phyloP scores from a whole-genome alignment of 202 grass and related monocot species.

The Zoysia matrella region DNA sequence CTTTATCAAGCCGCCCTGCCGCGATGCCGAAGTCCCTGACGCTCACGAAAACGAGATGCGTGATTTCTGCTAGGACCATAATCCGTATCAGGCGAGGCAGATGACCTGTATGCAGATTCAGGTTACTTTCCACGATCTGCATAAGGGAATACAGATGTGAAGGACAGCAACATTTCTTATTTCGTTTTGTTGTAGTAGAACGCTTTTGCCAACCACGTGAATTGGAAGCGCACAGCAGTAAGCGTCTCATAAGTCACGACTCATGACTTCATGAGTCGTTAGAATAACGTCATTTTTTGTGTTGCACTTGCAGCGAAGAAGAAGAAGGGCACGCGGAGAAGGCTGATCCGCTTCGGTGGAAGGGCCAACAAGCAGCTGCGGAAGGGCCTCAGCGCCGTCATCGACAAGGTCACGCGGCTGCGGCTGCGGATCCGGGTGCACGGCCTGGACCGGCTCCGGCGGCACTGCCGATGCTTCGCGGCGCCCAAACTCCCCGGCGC shows the following conservation, averaged over 20 bases:
- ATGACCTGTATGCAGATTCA: neutral
- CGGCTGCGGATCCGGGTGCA: too few species aligned
- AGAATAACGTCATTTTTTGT: neutral
- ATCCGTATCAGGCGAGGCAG: neutral
- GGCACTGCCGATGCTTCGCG: constrained; percentile 58
- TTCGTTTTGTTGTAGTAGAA: neutral
- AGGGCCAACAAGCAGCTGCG: neutral
- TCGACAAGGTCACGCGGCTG: constrained; percentile 43
- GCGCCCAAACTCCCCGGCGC: constrained; percentile 44
- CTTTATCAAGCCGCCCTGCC: neutral
- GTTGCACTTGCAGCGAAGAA: constrained; percentile 2
- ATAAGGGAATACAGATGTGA: neutral
- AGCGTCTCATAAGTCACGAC: neutral
- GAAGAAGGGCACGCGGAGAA: constrained; percentile 53
- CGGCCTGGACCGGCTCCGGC: constrained; percentile 43
- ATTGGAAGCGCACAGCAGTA: neutral
- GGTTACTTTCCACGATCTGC: constrained; percentile 4
- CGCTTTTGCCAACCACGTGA: neutral
- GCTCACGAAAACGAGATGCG: neutral
- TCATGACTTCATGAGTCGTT: too few species aligned
- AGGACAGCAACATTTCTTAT: neutral
- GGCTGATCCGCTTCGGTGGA: constrained; percentile 49
- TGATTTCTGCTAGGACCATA: constrained; percentile 17
- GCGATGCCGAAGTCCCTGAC: neutral
- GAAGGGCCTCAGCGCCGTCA: constrained; percentile 51